phyloP scores from a whole-genome alignment of 2,329 filamentous ascomycete species.

The Fusarium sp. region DNA sequence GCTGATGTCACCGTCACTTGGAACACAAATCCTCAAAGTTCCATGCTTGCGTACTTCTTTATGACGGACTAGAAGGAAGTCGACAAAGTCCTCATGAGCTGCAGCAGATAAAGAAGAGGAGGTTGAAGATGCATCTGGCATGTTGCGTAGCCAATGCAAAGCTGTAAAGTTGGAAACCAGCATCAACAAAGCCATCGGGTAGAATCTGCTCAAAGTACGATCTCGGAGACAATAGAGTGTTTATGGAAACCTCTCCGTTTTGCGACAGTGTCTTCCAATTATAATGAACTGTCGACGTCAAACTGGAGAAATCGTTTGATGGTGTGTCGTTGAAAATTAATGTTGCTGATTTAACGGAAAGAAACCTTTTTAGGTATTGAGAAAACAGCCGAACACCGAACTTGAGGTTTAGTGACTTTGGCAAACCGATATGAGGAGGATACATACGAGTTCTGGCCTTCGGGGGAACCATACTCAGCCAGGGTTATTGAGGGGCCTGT shows the following conservation, averaged over 20 bases:
- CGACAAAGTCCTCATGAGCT: not conserved
- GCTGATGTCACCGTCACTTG: not conserved
- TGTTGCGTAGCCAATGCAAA: not conserved
- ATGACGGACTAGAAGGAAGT: not conserved
- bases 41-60: not conserved
- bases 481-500: not conserved
- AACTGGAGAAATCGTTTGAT: not conserved
- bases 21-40: not conserved
- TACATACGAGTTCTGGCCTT: not conserved
- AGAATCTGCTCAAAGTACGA: not conserved
- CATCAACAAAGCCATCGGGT: not conserved
- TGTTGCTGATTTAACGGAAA: not conserved
- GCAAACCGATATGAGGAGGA: rapidly evolving
- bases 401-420: not conserved
- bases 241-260: not conserved
- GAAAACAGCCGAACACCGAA: not conserved
- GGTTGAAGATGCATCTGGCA: not conserved
- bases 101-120: rapidly evolving
- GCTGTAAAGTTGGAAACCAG: not conserved
- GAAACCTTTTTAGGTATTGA: rapidly evolving
- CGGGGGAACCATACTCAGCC: not conserved
- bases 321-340: not conserved
- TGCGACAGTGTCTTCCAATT: not conserved
- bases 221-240: not conserved
- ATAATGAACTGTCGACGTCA: not conserved